Conservation (phyloP, 805 yeast species). For the Tanozyma kutaoensis region DNA sequence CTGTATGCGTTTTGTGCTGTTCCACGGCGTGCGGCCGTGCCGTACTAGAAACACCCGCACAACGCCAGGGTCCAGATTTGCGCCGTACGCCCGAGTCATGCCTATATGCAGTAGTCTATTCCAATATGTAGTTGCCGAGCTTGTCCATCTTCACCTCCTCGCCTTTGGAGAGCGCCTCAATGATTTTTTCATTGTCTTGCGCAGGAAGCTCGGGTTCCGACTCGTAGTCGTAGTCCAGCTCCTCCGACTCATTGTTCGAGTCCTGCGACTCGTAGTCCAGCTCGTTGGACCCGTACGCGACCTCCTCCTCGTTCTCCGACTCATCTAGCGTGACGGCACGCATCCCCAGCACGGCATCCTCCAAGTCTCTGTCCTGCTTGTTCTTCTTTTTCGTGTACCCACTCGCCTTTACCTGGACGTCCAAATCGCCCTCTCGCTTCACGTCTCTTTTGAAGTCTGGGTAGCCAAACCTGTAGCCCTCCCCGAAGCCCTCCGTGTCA, state of each 20-base stretch:
- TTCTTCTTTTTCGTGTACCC: conserved; percentile 46
- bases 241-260: conserved; percentile 6
- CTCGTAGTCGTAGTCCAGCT: conserved; percentile 19
- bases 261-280: conserved; percentile 1
- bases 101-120: too few relatives aligned
- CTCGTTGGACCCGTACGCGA: conserved; percentile 3
- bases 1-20: conserved; percentile 55
- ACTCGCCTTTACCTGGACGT: conserved; percentile 82
- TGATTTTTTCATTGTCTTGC: conserved; percentile 40
- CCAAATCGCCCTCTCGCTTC: conserved; percentile 52
- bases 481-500: conserved; percentile 72
- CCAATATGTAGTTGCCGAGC: conserved; percentile 68
- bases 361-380: conserved; percentile 47
- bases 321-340: conserved; percentile 28
- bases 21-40: conserved; percentile 79
- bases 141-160: conserved; percentile 63
- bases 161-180: conserved; percentile 57
- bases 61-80: conserved; percentile 20
- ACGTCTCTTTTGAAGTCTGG: conserved; percentile 78
- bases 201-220: too few relatives aligned
- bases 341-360: conserved; percentile 61
- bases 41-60: conserved; percentile 52
- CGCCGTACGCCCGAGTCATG: too few relatives aligned
- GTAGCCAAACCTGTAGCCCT: conserved; percentile 60
- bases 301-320: conserved; percentile 20